phyloP scores from a whole-genome alignment of 331 rosid genomes.

The Quercus phellos region DNA sequence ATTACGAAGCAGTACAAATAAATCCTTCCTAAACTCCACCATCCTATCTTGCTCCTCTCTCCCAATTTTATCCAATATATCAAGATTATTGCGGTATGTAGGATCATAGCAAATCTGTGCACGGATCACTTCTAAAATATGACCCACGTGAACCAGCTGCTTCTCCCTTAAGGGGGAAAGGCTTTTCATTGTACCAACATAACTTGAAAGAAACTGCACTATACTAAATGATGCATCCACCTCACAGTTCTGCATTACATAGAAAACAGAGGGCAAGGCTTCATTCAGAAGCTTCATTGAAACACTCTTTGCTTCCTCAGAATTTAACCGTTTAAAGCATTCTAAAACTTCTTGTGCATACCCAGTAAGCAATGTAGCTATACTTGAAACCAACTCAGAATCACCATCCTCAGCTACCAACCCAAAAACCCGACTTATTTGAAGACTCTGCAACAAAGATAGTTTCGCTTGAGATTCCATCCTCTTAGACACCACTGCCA shows the following conservation, averaged over 20 bases:
- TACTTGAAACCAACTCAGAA: constrained; percentile 56
- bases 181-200: constrained; percentile 70
- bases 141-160: constrained; percentile 67
- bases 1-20: constrained; percentile 72
- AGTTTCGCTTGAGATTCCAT: constrained; percentile 78
- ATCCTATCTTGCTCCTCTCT: constrained; percentile 89
- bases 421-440: constrained; percentile 57
- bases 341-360: constrained; percentile 80
- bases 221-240: constrained; percentile 66
- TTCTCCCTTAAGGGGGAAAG: constrained; percentile 64
- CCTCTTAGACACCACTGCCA: constrained; percentile 79
- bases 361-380: constrained; percentile 70
- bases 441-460: constrained; percentile 75
- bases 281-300: constrained; percentile 89
- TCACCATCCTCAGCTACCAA: constrained; percentile 56
- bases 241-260: constrained; percentile 72
- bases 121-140: constrained; percentile 78
- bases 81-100: constrained; percentile 58
- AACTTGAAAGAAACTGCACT: constrained; percentile 73
- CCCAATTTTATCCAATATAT: constrained; percentile 76
- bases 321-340: constrained; percentile 70
- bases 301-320: constrained; percentile 64
- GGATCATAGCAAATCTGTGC: constrained; percentile 69
- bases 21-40: constrained; percentile 84
- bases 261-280: constrained; percentile 85